Evolutionary conservation across 257 asterid species (phyloP).

Genomic region (Gentiana dahurica): DNA sequence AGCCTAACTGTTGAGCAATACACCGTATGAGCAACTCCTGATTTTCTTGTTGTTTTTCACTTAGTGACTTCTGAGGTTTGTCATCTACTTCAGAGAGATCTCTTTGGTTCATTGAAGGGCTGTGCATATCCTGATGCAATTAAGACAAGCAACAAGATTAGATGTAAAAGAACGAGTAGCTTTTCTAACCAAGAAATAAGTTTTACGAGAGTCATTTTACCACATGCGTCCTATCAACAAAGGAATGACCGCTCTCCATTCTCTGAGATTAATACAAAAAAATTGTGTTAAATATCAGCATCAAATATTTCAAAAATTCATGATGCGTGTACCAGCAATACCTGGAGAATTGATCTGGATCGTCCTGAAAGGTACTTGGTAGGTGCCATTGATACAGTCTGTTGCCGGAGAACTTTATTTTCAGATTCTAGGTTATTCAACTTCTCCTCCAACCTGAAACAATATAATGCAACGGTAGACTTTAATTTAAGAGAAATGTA

Average conservation of each 20-base stretch:
- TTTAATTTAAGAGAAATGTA: too few species aligned
- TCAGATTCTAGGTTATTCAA: slow-evolving; percentile 76
- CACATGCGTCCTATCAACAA: slow-evolving; percentile 59
- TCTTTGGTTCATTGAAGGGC: slow-evolving; percentile 50
- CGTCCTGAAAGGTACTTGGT: slow-evolving; percentile 94
- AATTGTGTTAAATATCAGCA: slow-evolving; percentile 12
- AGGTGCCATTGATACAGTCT: slow-evolving; percentile 90
- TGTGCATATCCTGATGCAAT: slow-evolving; percentile 73
- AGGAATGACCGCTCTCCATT: slow-evolving; percentile 55
- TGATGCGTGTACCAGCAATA: slow-evolving; percentile 18
- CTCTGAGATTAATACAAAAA: slow-evolving; percentile 54
- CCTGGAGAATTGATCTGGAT: slow-evolving; percentile 93
- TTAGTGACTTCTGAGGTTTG: slow-evolving; percentile 92
- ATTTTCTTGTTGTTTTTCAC: slow-evolving; percentile 89
- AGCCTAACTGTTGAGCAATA: slow-evolving; percentile 78
- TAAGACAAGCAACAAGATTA: slow-evolving; percentile 13
- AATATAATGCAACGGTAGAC: slow-evolving; percentile 2
- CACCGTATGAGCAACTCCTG: slow-evolving; percentile 92
- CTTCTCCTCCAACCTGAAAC: slow-evolving; percentile 87
- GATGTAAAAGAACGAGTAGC: slow-evolving; percentile 8
- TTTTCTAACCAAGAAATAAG: slow-evolving; percentile 10
- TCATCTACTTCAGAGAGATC: slow-evolving; percentile 68
- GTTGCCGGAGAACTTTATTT: slow-evolving; percentile 98
- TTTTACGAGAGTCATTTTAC: slow-evolving; percentile 33
- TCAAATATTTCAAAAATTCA: background rate